Percentiles rank a stretch among this genome's conserved stretches.
These are phyloP conservation scores for Stromatinia cepivora DNA, from an alignment of 2,329 filamentous ascomycete species.

Conservation along the genomic window DNA sequence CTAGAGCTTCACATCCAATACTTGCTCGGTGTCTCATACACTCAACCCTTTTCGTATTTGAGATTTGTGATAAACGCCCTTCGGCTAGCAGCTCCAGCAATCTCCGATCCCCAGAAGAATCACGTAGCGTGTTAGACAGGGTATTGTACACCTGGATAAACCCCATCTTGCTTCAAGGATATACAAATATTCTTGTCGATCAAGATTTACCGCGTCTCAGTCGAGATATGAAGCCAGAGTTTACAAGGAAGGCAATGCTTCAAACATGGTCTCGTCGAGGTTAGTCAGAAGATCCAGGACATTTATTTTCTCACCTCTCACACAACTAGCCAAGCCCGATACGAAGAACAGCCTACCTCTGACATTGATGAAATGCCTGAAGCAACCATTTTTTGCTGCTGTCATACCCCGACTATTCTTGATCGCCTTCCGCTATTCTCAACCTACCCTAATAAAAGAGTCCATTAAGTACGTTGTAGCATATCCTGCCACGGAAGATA, in stretches of 20 bases:
- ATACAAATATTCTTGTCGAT: constrained; percentile 29
- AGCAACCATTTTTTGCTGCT: constrained; percentile 38
- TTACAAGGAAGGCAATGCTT: constrained; percentile 27
- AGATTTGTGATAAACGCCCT: constrained; percentile 22
- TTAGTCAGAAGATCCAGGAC: constrained; percentile 12
- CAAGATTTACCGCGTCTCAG: constrained; percentile 30
- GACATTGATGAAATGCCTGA: constrained; percentile 40
- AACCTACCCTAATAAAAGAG: constrained; percentile 45
- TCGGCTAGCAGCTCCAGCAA: constrained; percentile 2
- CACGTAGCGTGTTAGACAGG: constrained; percentile 25
- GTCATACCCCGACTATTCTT: constrained; percentile 44
- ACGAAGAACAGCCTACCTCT: constrained; percentile 38
- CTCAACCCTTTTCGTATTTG: constrained; percentile 29
- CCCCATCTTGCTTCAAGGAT: constrained; percentile 29
- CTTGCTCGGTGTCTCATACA: too few species aligned
- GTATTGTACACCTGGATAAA: constrained; percentile 35
- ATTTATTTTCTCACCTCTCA: not conserved
- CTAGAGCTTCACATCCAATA: too few species aligned
- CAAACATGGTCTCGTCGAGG: constrained; percentile 28
- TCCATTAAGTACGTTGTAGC: constrained; percentile 42
- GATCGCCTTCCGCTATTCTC: constrained; percentile 45
- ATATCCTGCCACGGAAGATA: constrained; percentile 11
- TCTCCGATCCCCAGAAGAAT: constrained; percentile 28
- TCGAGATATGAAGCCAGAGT: constrained; percentile 26
- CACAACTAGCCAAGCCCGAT: constrained; percentile 29